Conservation (phyloP, 148 eudicot species). For the Tetragonia tetragonoides region DNA sequence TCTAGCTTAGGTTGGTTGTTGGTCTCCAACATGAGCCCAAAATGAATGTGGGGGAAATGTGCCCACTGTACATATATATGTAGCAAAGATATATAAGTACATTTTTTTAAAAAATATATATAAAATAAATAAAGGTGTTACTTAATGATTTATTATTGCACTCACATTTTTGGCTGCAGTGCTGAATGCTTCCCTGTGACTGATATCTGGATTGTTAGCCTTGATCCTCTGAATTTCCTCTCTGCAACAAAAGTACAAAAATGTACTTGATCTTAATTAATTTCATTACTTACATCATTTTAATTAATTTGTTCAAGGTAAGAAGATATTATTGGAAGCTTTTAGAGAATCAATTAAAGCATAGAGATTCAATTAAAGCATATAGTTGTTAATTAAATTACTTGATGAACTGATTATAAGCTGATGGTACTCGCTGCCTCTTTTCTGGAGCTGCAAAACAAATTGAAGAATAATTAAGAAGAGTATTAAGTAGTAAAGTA, state of each 20-base stretch:
- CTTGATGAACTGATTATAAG: slow-evolving; percentile 94
- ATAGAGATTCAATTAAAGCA: no score
- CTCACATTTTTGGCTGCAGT: slow-evolving; percentile 93
- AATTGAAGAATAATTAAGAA: neutral
- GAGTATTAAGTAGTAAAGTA: no score
- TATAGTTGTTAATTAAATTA: slow-evolving; percentile 23
- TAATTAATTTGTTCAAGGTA: no score
- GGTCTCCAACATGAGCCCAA: slow-evolving; percentile 81
- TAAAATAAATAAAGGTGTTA: no score
- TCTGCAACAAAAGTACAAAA: slow-evolving; percentile 26
- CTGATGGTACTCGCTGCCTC: slow-evolving; percentile 97
- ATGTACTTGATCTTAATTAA: neutral
- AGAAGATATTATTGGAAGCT: no score
- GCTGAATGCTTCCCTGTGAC: slow-evolving; percentile 94
- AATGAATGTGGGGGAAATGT: slow-evolving; percentile 84
- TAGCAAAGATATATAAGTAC: no score
- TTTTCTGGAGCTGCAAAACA: slow-evolving; percentile 77
- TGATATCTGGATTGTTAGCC: slow-evolving; percentile 82
- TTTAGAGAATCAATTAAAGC: no score
- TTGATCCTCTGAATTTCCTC: slow-evolving; percentile 95
- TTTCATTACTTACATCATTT: neutral
- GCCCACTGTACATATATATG: slow-evolving; percentile 52
- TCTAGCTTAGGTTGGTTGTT: slow-evolving; percentile 52
- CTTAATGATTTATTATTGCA: no score
- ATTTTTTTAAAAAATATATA: no score